Conservation (phyloP, 345 rosid genomes). For the Abelmoschus esculentus region DNA sequence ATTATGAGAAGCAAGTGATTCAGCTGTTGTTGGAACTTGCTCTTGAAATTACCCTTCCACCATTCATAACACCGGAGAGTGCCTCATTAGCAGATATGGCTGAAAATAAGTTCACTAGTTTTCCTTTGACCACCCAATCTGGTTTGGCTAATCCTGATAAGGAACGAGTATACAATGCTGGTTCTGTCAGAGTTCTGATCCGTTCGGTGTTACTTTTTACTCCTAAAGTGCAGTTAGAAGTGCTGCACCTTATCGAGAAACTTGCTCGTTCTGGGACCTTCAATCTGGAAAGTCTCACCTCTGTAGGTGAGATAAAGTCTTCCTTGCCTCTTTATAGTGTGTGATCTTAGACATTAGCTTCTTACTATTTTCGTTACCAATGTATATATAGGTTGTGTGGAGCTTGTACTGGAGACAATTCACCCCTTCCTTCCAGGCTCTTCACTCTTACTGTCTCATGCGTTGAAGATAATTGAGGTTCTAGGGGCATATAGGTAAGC, state of each 20-base stretch:
- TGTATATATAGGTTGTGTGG: constrained; percentile 66
- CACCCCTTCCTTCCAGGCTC: constrained; percentile 81
- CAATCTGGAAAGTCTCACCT: constrained; percentile 90
- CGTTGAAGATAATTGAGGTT: constrained; percentile 90
- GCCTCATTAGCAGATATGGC: constrained; percentile 30
- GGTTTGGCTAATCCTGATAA: constrained; percentile 50
- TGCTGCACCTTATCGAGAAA: constrained; percentile 63
- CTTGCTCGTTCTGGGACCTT: constrained; percentile 87
- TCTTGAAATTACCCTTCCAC: constrained; percentile 86
- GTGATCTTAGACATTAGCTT: constrained; percentile 13
- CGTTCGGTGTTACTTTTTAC: constrained; percentile 86
- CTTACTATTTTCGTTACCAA: constrained; percentile 20
- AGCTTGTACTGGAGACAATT: constrained; percentile 82
- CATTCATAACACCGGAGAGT: constrained; percentile 61
- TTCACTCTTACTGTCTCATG: constrained; percentile 66
- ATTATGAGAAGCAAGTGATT: constrained; percentile 90
- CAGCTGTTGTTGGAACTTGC: constrained; percentile 89
- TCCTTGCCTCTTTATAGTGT: constrained; percentile 3
- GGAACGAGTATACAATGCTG: constrained; percentile 85
- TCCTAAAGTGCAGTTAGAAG: constrained; percentile 86
- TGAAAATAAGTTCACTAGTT: constrained; percentile 41
- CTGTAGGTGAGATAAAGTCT: constrained; percentile 60
- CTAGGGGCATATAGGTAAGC: constrained; percentile 91
- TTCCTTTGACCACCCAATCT: constrained; percentile 6
- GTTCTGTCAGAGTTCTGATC: constrained; percentile 73